phyloP scores from a whole-genome alignment of 75 land plant genomes.

The Sequoiadendron giganteum region DNA sequence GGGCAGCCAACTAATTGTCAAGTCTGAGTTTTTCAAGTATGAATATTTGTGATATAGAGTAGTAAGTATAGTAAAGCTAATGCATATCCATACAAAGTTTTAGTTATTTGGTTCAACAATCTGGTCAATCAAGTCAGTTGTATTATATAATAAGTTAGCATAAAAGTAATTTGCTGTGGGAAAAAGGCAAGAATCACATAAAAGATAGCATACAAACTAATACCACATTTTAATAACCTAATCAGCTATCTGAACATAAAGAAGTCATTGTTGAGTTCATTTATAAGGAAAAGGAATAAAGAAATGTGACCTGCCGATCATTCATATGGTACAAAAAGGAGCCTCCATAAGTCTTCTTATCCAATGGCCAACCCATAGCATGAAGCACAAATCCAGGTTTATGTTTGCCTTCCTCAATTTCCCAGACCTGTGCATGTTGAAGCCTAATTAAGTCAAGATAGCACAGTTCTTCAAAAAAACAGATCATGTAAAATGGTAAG shows the following conservation, averaged over 20 bases:
- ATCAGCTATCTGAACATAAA: not conserved
- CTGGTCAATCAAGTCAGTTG: not conserved
- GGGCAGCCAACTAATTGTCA: too few species aligned
- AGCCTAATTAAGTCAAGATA: not conserved
- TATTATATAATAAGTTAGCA: not conserved
- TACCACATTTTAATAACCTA: not conserved
- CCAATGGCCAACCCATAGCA: constrained; percentile 94
- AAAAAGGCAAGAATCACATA: not conserved
- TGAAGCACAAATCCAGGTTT: constrained; percentile 87
- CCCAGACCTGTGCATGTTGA: constrained; percentile 77
- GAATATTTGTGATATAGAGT: not conserved
- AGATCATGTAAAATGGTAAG: not conserved
- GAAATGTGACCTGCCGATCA: constrained; percentile 61
- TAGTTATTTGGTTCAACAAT: not conserved
- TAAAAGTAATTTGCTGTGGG: not conserved
- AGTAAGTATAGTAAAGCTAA: not conserved
- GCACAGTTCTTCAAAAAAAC: constrained; percentile 6
- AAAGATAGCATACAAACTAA: not conserved
- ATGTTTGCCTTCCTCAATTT: constrained; percentile 77
- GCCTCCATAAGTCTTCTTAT: constrained; percentile 88
- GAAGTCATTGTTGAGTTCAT: not conserved
- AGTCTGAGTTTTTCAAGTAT: too few species aligned
- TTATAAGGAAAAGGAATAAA: constrained; percentile 3
- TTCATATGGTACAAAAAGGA: constrained; percentile 95
- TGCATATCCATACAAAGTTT: not conserved